Percentiles rank a stretch among this genome's conserved stretches.
Conservation (phyloP, 441 rosid species). For the Syzygium malaccense region DNA sequence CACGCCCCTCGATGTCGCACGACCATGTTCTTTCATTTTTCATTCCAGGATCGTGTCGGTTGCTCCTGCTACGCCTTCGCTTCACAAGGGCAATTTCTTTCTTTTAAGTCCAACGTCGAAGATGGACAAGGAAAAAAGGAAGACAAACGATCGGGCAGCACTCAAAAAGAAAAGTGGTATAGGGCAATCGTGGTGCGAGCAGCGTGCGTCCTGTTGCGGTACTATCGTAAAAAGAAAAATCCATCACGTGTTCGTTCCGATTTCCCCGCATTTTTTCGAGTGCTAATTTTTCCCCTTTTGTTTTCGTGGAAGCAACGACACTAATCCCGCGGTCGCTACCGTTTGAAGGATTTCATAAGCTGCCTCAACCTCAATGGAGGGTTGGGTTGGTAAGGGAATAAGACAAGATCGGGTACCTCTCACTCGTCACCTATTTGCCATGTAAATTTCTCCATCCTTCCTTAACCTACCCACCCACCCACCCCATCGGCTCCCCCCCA, state of each 20-base stretch:
- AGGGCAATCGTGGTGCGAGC: too few relatives aligned
- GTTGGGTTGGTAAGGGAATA: neutral
- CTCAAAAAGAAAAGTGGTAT: neutral
- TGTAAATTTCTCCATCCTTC: neutral
- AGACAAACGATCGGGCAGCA: neutral
- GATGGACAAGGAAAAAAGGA: neutral
- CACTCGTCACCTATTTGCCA: neutral
- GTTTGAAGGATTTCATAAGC: neutral
- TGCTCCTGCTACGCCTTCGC: neutral
- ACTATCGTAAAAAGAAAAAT: neutral
- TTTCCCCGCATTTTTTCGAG: neutral
- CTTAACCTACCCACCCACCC: neutral
- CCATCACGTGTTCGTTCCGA: neutral
- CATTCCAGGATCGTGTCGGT: neutral
- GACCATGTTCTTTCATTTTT: neutral
- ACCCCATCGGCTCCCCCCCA: neutral
- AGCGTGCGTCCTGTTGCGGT: neutral
- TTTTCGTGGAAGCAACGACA: neutral
- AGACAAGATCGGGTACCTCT: neutral
- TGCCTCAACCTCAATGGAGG: too few relatives aligned
- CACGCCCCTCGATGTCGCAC: neutral
- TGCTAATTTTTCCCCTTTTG: neutral
- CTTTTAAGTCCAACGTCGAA: accelerated
- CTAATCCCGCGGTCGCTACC: neutral
- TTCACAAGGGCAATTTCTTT: neutral